A percentile compares a stretch with the other conserved stretches of the same genome.
Conservation (phyloP, 208 protist species). For the Leishmania martiniquensis region DNA sequence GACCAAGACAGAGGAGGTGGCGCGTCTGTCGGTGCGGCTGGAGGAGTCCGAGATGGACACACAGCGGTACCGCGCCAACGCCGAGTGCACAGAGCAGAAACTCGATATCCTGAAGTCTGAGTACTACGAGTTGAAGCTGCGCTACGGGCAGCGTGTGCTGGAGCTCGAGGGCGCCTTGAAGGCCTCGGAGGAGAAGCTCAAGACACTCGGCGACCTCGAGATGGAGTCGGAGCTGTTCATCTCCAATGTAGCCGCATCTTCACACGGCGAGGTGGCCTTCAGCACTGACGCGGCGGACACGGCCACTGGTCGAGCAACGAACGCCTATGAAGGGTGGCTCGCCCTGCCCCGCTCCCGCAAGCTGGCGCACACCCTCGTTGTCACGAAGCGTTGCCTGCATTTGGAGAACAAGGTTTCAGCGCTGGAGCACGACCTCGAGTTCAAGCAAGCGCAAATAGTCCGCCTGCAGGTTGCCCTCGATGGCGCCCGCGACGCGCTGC, state of each 20-base stretch:
- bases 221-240: slow-evolving; percentile 89
- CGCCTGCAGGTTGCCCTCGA: slow-evolving; percentile 76
- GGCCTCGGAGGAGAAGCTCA: slow-evolving; percentile 83
- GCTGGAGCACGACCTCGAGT: slow-evolving; percentile 67
- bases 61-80: slow-evolving; percentile 73
- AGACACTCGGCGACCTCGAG: slow-evolving; percentile 80
- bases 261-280: slow-evolving; percentile 27
- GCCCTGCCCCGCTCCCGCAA: slow-evolving; percentile 81
- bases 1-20: slow-evolving; percentile 84
- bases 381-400: slow-evolving; percentile 90
- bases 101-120: slow-evolving; percentile 90
- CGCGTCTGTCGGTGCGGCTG: slow-evolving; percentile 73
- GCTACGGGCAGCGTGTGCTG: slow-evolving; percentile 72
- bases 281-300: not conserved
- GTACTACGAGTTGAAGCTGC: slow-evolving; percentile 89
- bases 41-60: slow-evolving; percentile 82
- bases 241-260: slow-evolving; percentile 65
- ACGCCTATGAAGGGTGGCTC: slow-evolving; percentile 61
- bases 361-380: slow-evolving; percentile 68
- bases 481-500: slow-evolving; percentile 74
- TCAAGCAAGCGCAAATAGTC: slow-evolving; percentile 74
- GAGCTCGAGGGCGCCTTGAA: slow-evolving; percentile 77
- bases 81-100: slow-evolving; percentile 90
- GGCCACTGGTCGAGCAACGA: not conserved
- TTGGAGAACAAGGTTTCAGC: slow-evolving; percentile 74